Evolutionary conservation across 2,329 filamentous ascomycete species (phyloP).

Genomic region (Ophiocordyceps robertsii): DNA sequence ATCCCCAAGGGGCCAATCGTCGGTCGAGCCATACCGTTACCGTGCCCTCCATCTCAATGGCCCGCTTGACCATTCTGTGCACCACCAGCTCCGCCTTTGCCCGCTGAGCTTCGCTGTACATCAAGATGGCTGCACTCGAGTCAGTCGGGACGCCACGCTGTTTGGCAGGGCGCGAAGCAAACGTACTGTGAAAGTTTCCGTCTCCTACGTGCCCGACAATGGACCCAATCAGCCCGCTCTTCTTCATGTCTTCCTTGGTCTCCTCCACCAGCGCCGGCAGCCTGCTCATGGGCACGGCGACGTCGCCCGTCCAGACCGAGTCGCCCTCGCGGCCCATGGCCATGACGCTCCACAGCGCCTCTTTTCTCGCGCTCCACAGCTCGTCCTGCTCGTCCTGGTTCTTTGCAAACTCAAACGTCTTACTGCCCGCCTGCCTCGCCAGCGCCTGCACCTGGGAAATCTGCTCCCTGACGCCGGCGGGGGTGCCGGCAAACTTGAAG

Average conservation of each 20-base stretch:
- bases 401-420: constrained; percentile 66
- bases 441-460: constrained; percentile 52
- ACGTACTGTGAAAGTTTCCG: constrained; percentile 60
- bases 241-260: constrained; percentile 36
- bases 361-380: constrained; percentile 74
- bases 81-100: constrained; percentile 56
- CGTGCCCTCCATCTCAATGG: constrained; percentile 73
- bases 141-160: neutral
- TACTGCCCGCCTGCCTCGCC: constrained; percentile 46
- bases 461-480: constrained; percentile 63
- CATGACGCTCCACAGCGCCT: constrained; percentile 71
- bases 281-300: constrained; percentile 67
- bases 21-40: constrained; percentile 42
- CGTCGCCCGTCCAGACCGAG: constrained; percentile 74
- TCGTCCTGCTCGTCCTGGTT: constrained; percentile 57
- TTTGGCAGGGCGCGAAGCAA: neutral
- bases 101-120: constrained; percentile 54
- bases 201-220: constrained; percentile 65
- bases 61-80: constrained; percentile 74
- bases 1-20: neutral
- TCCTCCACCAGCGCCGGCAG: constrained; percentile 66
- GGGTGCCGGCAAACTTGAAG: constrained; percentile 71
- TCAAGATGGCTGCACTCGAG: constrained; percentile 30
- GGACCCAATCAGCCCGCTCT: constrained; percentile 28
- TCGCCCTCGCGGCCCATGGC: constrained; percentile 51